Base-by-base conservation (phyloP, 2,329 filamentous ascomycete species). In the Fusarium temperatum region DNA sequence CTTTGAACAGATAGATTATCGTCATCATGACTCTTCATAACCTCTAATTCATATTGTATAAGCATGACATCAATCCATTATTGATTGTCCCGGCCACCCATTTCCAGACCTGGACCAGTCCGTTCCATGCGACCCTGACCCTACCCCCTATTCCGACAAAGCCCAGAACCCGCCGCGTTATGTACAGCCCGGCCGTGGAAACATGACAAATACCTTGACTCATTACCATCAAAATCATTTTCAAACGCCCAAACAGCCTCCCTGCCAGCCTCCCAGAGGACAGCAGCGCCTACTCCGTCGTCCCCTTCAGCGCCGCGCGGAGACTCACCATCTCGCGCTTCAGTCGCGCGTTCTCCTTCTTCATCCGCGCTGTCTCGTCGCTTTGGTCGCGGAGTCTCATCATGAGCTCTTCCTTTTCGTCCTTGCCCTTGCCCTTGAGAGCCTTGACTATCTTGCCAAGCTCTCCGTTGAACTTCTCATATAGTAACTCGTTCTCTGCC, bases 401-500 rank as follows among this genome's bases (percentile, higher is more conserved):
- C 78, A 95, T 88, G 68, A 98, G 83, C 77, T 96, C 94, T 77
- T 95, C 93, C 77, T 94, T 93, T 17, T 94, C 94, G 47, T 94
- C 92, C 55, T 93, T 92, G 8, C 90, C 89, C 74, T 92, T 92
- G 68, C 89, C 89, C 81, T 90, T 90, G 54, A 96, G 87, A 45
- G 92, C 93, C 81, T 90, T 92, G 48, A 95, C 87, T 68, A 98
- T 93, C 84, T 93, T 94, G 76, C 90, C 92, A 54, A 98, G 85
- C 83, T 98, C 96, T n/a, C 91, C 89, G 78, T 98, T 98, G 85
- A 98, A 98, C 69, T 92, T 92, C 75, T 96, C 93, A 82, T 98
- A 98, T 63, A 98, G 86, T 36, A 96, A 89, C 83, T 98, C 95
- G 77, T 98, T 98, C 85, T 98, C 96, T 0, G 94, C 93, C 77